Percentiles rank a stretch among this genome's conserved stretches.
Evolutionary conservation across 257 asterid species (phyloP).

Genomic region (Nicotiana sylvestris): DNA sequence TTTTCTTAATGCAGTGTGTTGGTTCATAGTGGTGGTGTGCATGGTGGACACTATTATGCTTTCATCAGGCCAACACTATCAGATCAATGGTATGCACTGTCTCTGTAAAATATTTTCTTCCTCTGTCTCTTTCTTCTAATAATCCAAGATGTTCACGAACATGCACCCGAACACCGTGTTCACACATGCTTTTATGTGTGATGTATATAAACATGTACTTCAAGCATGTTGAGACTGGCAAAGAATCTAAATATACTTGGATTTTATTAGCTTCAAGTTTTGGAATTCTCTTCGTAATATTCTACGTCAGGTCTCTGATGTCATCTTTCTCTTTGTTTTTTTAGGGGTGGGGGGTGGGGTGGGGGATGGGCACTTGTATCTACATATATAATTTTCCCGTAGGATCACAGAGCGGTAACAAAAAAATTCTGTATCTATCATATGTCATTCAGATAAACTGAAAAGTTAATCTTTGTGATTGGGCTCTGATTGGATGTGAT

Average conservation of each 20-base stretch:
- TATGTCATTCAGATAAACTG: background rate
- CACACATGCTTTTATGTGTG: no score
- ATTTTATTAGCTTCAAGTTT: no score
- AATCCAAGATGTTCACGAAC: background rate
- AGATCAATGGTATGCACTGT: conserved; percentile 70
- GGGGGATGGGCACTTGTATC: no score
- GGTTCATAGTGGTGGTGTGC: conserved; percentile 98
- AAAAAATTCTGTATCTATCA: background rate
- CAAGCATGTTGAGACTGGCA: no score
- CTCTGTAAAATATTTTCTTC: conserved; percentile 10
- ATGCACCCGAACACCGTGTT: no score
- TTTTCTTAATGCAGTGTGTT: conserved; percentile 58
- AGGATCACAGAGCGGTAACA: background rate
- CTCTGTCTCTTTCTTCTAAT: background rate
- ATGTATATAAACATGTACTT: no score
- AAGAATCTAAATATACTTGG: no score
- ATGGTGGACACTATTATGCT: conserved; percentile 98
- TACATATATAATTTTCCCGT: background rate
- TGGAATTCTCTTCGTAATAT: no score
- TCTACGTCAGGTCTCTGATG: no score
- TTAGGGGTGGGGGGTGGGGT: no score
- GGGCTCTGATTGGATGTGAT: background rate
- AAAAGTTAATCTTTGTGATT: background rate
- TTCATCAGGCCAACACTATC: conserved; percentile 93
- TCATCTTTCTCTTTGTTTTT: no score